Conservation (phyloP, 2,329 filamentous ascomycete genomes). For the Cercospora brassicicola region DNA sequence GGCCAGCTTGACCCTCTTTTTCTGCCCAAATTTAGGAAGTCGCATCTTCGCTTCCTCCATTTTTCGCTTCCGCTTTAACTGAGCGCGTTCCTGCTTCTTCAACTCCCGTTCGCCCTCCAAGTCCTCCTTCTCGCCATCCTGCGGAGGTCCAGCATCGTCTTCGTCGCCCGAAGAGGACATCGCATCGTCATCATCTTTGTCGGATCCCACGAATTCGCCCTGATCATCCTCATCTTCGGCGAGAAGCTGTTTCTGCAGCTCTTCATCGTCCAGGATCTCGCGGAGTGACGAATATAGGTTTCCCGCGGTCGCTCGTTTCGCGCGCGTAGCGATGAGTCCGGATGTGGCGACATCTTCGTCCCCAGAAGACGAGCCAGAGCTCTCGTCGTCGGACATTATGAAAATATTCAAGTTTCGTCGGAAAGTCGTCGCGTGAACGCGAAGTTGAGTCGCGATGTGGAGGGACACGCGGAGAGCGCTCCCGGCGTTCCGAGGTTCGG, state of each 20-base stretch:
- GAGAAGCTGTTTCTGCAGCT: slow-evolving; percentile 45
- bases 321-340: slow-evolving; percentile 69
- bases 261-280: slow-evolving; percentile 54
- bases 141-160: slow-evolving; percentile 61
- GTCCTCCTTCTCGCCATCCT: slow-evolving; percentile 59
- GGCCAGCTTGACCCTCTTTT: slow-evolving; percentile 60
- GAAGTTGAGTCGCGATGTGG: slow-evolving; percentile 6
- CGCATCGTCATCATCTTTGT: slow-evolving; percentile 63
- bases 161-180: slow-evolving; percentile 85
- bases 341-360: slow-evolving; percentile 34
- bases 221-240: slow-evolving; percentile 55
- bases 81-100: slow-evolving; percentile 70
- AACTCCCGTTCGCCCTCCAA: slow-evolving; percentile 85
- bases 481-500: neutral
- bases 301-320: slow-evolving; percentile 77
- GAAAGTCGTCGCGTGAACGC: neutral
- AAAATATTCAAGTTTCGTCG: neutral
- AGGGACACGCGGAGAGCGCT: neutral
- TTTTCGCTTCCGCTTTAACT: slow-evolving; percentile 77
- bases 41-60: slow-evolving; percentile 71
- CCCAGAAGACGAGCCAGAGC: slow-evolving; percentile 25
- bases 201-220: slow-evolving; percentile 44
- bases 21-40: slow-evolving; percentile 60
- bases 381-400: slow-evolving; percentile 31
- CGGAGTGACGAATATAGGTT: slow-evolving; percentile 79